These are phyloP conservation scores for Zygnema cylindricum DNA, from an alignment of 139 green algal genomes.

Conservation along the genomic window DNA sequence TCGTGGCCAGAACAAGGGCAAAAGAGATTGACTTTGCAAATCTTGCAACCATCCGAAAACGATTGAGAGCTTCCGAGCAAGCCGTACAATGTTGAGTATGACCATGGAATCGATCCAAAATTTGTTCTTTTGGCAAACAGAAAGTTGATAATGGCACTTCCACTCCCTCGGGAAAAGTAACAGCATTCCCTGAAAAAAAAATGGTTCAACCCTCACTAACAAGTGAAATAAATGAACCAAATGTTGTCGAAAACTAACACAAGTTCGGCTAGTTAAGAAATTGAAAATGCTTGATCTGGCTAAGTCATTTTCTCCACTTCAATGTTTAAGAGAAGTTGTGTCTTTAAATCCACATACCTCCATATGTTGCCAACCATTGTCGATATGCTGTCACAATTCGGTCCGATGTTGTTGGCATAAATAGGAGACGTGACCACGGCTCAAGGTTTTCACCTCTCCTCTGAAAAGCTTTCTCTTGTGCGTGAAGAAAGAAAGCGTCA, in stretches of 20 bases:
- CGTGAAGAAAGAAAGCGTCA: slow-evolving; percentile 53
- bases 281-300: no score
- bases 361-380: slow-evolving; percentile 48
- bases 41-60: not conserved
- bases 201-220: not conserved
- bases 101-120: slow-evolving; percentile 11
- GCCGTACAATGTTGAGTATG: slow-evolving; percentile 36
- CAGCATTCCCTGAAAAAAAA: slow-evolving; percentile 9
- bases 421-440: slow-evolving; percentile 17
- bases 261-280: no score
- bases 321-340: not conserved
- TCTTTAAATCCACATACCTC: slow-evolving; percentile 10
- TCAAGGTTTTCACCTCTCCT: not conserved
- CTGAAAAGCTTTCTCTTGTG: slow-evolving; percentile 43
- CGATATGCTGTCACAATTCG: slow-evolving; percentile 47
- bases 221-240: slow-evolving; percentile 8
- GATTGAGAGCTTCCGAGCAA: slow-evolving; percentile 19
- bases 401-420: slow-evolving; percentile 49
- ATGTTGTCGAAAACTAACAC: no score
- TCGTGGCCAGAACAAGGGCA: not conserved
- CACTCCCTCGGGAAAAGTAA: not conserved
- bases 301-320: no score
- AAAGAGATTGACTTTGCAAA: not conserved
- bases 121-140: not conserved
- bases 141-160: not conserved